A percentile compares a stretch with the other conserved stretches of the same genome.
Conservation (phyloP, 805 yeast genomes). For the Starmerella gropengiesseri region DNA sequence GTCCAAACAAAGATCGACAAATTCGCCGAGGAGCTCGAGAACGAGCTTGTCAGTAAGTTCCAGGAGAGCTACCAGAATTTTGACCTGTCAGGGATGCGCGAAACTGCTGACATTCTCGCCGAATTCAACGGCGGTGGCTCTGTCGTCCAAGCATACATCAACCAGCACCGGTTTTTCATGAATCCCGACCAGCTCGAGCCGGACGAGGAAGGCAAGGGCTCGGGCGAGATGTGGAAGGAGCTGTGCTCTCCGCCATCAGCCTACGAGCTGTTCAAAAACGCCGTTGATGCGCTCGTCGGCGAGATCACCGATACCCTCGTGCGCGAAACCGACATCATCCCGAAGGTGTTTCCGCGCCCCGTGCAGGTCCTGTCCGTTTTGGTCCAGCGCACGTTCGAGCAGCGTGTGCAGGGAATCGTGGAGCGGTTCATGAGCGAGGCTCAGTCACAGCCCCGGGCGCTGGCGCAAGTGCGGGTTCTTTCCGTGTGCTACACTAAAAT, state of each 20-base stretch:
- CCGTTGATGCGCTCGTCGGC: conserved; percentile 43
- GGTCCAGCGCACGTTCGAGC: conserved; percentile 65
- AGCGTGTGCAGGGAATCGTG: conserved; percentile 40
- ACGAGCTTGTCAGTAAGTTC: conserved; percentile 54
- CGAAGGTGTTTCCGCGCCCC: conserved; percentile 60
- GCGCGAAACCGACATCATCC: conserved; percentile 62
- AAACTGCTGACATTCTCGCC: conserved; percentile 57
- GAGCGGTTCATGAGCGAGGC: conserved; percentile 53
- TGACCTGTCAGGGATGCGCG: conserved; percentile 61
- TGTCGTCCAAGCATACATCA: conserved; percentile 71
- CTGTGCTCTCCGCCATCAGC: conserved; percentile 50
- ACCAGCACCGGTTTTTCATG: conserved; percentile 62
- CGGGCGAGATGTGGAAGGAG: conserved; percentile 40
- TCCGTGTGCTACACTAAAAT: conserved; percentile 54
- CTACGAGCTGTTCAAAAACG: conserved; percentile 40
- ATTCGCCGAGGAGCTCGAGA: conserved; percentile 69
- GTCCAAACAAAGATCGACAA: conserved; percentile 45
- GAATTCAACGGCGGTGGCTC: conserved; percentile 78
- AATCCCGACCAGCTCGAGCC: conserved; percentile 32
- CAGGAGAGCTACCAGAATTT: conserved; percentile 61
- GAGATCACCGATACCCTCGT: conserved; percentile 49
- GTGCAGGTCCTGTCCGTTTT: conserved; percentile 58
- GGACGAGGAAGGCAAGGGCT: conserved; percentile 21
- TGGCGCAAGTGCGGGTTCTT: conserved; percentile 45
- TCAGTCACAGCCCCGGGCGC: conserved; percentile 53